phyloP scores from a whole-genome alignment of 1,284 basidiomycete species.

The Boletus sp. region DNA sequence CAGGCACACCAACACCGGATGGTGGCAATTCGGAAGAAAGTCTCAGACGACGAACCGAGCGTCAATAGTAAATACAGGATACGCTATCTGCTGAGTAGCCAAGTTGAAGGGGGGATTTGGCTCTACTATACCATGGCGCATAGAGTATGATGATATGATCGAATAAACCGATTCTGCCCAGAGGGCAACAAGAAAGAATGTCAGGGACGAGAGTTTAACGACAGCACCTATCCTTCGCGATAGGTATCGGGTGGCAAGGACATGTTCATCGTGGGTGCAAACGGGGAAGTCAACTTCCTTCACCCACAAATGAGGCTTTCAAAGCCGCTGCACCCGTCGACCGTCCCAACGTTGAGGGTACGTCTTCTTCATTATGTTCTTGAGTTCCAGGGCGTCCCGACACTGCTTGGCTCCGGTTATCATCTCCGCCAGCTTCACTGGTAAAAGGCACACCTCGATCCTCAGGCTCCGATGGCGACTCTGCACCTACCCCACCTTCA shows the following conservation, averaged over 20 bases:
- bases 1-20: not conserved
- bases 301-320: conserved; percentile 9
- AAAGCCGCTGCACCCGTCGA: conserved; percentile 24
- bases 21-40: not conserved
- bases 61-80: conserved; percentile 11
- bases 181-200: conserved; percentile 7
- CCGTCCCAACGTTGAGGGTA: conserved; percentile 31
- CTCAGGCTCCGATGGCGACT: conserved; percentile 6
- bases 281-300: conserved; percentile 4
- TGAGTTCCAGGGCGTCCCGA: not conserved
- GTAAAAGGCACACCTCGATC: conserved; percentile 8
- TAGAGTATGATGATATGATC: conserved; percentile 2
- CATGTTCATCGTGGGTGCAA: not conserved
- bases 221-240: not conserved
- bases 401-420: conserved; percentile 4
- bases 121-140: conserved; percentile 5
- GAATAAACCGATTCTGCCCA: conserved; percentile 8
- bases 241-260: not conserved
- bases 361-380: conserved; percentile 18
- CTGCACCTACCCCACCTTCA: conserved; percentile 8
- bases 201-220: not conserved
- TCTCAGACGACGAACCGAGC: not conserved
- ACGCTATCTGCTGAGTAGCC: conserved; percentile 9
- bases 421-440: conserved; percentile 3
- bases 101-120: not conserved